These are phyloP conservation scores for Infundibulicybe gibba DNA, from an alignment of 768 basidiomycete species.

Conservation along the genomic window DNA sequence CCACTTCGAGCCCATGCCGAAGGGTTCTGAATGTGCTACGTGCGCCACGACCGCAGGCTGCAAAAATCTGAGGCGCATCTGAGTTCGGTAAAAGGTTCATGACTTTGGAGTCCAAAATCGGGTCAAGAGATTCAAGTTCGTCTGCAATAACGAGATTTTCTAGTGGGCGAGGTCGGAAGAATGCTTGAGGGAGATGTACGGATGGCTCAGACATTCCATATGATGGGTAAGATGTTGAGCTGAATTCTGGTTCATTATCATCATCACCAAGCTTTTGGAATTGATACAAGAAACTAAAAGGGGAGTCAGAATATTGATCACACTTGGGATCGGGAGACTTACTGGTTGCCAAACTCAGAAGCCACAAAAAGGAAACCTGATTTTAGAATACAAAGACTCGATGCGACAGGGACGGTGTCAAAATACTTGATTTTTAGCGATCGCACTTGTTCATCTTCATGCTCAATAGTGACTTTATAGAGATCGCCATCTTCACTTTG, in stretches of 20 bases:
- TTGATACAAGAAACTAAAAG: conserved; percentile 82
- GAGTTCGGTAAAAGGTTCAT: conserved; percentile 87
- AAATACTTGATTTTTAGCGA: conserved; percentile 98
- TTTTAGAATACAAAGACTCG: conserved; percentile 93
- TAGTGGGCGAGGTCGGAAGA: conserved; percentile 81
- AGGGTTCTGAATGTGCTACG: conserved; percentile 86
- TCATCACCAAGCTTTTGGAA: conserved; percentile 99
- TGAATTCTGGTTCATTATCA: conserved; percentile 89
- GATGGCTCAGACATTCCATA: conserved; percentile 79
- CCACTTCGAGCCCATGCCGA: conserved; percentile 92
- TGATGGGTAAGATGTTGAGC: conserved; percentile 80
- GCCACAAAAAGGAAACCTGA: conserved; percentile 98
- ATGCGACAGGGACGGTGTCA: conserved; percentile 94
- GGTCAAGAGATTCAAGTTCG: conserved; percentile 86
- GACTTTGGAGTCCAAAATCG: conserved; percentile 90
- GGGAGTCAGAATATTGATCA: conserved; percentile 1
- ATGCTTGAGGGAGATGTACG: conserved; percentile 64
- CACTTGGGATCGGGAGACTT: conserved; percentile 25
- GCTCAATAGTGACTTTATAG: conserved; percentile 97
- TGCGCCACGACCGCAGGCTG: conserved; percentile 88
- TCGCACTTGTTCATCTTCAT: conserved; percentile 93
- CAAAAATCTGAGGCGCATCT: conserved; percentile 94
- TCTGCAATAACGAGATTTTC: conserved; percentile 91
- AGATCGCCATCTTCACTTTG: conserved; percentile 98
- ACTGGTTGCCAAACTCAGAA: conserved; percentile 98